Evolutionary conservation across 1,284 basidiomycete genomes (phyloP), one percentile per base, ranked within the genome.

Genomic region (Leccinum ambiguum): DNA sequence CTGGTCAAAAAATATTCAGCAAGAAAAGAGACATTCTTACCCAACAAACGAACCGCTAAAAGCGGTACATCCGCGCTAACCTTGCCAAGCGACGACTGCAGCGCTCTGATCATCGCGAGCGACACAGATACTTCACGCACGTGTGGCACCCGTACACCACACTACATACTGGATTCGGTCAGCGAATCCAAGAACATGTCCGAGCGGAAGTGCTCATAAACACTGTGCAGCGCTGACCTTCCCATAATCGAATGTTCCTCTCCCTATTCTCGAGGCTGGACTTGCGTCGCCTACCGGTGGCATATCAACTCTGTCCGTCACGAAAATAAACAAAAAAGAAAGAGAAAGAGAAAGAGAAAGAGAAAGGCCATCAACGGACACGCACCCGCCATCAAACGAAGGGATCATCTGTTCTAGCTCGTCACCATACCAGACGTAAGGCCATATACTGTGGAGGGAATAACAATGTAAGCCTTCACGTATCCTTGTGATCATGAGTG

Each of bases 31-130:
- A 30, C n/a, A 11, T 18, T 54, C 84, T 67, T 69, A 94, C 92
- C 91, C n/a, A 96, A 81, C 6, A 94, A 78, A 39, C 83, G 80
- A 1, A 87, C 85, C 2, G 88, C 85, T 1, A 88, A 74, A 2
- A 80, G 75, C 1, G 92, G 82, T 30, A 82, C 81, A 18, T 81
- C 77, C 21, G 74, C 74, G 2, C 79, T 81, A 9, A 80, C 79
- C 64, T 84, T 85, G 0, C 93, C 93, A 23, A 97, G 80, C 2
- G 92, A 92, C 0, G 90, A 89, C 70, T 92, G 90, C 72, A 95
- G 87, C 0, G 91, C 86, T 60, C 85, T 80, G 59, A 96, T 85
- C 54, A 91, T 77, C 3, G 90, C 89, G 14, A 94, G 78, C 3
- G 88, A 89, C 54, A 92, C 74, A 3, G 86, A 84, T 0, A 89